Evolutionary conservation across 192 early-diverging fungal species (phyloP).

Genomic region (Powellomyces hirtus): DNA sequence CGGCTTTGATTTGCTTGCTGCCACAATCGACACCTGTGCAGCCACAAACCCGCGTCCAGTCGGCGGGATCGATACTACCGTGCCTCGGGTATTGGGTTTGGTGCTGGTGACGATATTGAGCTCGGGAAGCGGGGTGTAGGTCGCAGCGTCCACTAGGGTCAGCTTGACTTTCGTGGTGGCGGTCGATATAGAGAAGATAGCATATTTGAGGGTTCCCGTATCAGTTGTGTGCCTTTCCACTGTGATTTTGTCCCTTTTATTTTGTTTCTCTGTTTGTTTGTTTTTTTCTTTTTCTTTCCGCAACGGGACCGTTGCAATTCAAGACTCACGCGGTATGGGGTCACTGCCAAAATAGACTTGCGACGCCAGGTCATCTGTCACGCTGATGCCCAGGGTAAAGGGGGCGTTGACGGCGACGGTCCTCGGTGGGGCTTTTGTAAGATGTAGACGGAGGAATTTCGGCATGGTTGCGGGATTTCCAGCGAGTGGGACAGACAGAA

Average conservation of each 20-base stretch:
- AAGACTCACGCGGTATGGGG: conserved; percentile 5
- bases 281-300: too few relatives aligned
- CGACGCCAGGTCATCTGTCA: conserved; percentile 12
- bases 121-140: not conserved
- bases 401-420: not conserved
- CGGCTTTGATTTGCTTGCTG: not conserved
- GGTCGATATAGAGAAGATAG: too few relatives aligned
- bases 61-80: too few relatives aligned
- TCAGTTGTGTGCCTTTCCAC: too few relatives aligned
- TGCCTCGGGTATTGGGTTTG: not conserved
- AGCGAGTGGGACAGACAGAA: too few relatives aligned
- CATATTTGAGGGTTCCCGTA: too few relatives aligned
- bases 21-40: not conserved
- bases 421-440: conserved; percentile 4
- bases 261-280: too few relatives aligned
- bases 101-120: not conserved
- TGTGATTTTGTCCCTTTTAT: too few relatives aligned
- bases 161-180: too few relatives aligned
- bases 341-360: conserved; percentile 6
- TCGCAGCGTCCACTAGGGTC: not conserved
- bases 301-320: too few relatives aligned
- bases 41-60: not conserved
- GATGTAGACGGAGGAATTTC: conserved; percentile 1
- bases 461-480: too few relatives aligned
- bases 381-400: not conserved